Base-by-base conservation (phyloP, 1,284 basidiomycete genomes). In the Moesziomyces sp. region DNA sequence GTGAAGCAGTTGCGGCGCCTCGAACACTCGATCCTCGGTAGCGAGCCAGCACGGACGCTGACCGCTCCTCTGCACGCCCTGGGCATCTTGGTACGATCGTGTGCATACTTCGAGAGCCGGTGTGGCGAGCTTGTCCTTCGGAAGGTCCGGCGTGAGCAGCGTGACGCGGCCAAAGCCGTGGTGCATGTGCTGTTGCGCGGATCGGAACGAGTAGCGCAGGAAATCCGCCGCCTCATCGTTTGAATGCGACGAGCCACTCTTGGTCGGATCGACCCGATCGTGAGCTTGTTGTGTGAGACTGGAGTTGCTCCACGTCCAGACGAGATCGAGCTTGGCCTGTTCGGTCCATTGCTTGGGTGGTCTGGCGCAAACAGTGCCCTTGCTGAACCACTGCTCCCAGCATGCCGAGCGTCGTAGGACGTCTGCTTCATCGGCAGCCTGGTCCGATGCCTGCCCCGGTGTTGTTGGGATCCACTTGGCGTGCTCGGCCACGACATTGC, bases 141-240 rank as follows among this genome's bases (percentile, higher is more conserved):
- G 51, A 35, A 43, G 52, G 44, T 71, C 68, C 23, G 61, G 68
- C n/a, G 68, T 65, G 21, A 71, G 54, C 6, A 71, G 49, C 4
- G 45, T 54, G 52, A 71, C 55, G 26, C 21, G 45, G 10, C 61
- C 68, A 43, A 71, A 65, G 46, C 68, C 68, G 42, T 33, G 23
- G 10, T 47, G 57, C 44, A 71, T 24, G 30, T 58, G 43, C 28
- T 50, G 53, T 33, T 65, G 61, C 21, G 68, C 68, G n/a, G 68
- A 71, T 26, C 68, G 50, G n/a, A 65, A 51, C 4, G 68, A 71
- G 46, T 71, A 65, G 14, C 52, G 48, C n/a, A 71, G 58, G 26
- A 71, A 50, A 40, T 71, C 65, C 42, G 52, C 49, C 7, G 52
- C 23, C 3, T 38, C 45, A 19, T 14, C 38, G 40, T 28, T 24